Conservation (phyloP, 129 eudicot genomes). For the Flaveria ramosissima region DNA sequence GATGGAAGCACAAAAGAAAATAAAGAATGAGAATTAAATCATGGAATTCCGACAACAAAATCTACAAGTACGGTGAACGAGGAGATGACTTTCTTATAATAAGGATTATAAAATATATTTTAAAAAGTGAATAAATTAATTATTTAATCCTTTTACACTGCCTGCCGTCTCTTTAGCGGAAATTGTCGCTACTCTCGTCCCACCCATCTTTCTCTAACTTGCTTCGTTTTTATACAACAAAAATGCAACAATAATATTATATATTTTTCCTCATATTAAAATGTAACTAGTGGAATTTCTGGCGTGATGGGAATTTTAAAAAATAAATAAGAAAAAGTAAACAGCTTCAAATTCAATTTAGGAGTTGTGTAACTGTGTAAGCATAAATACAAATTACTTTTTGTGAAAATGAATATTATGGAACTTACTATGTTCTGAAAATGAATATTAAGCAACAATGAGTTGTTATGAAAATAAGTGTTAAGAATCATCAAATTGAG, state of each 20-base stretch:
- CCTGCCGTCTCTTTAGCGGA: neutral
- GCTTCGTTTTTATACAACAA: neutral
- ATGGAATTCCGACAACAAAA: slow-evolving; percentile 32
- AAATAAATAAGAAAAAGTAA: too few species aligned
- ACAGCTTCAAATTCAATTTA: too few species aligned
- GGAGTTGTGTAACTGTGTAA: too few species aligned
- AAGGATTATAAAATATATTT: neutral
- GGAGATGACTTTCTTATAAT: slow-evolving; percentile 26
- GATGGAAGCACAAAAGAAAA: neutral
- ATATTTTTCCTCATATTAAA: too few species aligned
- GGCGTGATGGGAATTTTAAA: too few species aligned
- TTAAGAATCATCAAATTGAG: too few species aligned
- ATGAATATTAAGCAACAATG: too few species aligned
- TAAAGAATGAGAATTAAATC: slow-evolving; percentile 19
- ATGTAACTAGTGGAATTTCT: neutral
- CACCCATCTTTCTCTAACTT: slow-evolving; percentile 11
- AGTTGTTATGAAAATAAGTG: too few species aligned
- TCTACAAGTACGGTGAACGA: slow-evolving; percentile 28
- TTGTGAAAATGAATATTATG: too few species aligned
- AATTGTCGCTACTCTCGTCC: slow-evolving; percentile 16
- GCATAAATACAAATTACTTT: too few species aligned
- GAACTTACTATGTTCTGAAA: too few species aligned
- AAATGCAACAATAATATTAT: too few species aligned
- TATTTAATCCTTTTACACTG: neutral
- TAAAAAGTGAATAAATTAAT: neutral